A percentile compares a stretch with the other conserved stretches of the same genome.
Conservation (phyloP, 805 yeast species). For the Kodamaea nitidulidarum region DNA sequence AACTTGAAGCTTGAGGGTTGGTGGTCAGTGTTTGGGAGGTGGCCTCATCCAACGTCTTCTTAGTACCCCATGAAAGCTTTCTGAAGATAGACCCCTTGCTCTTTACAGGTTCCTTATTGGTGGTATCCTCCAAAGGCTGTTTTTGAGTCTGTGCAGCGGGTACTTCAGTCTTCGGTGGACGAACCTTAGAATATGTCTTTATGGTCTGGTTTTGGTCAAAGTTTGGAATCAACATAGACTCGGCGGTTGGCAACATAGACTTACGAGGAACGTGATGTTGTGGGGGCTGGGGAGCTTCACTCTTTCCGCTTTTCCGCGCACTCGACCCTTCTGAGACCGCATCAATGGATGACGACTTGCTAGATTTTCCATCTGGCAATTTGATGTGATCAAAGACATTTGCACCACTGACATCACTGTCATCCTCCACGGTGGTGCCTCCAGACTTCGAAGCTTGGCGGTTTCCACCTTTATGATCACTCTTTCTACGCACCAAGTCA, state of each 20-base stretch:
- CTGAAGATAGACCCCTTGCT: slow-evolving; percentile 42
- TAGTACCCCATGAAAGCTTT: slow-evolving; percentile 49
- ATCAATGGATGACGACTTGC: slow-evolving; percentile 9
- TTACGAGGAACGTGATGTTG: slow-evolving; percentile 10
- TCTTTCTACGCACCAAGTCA: slow-evolving; percentile 14
- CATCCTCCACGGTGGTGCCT: slow-evolving; percentile 18
- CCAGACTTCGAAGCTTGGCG: slow-evolving; percentile 9
- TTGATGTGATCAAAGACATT: slow-evolving; percentile 44
- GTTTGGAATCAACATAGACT: slow-evolving; percentile 34
- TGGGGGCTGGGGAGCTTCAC: slow-evolving; percentile 6
- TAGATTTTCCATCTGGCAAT: slow-evolving; percentile 42
- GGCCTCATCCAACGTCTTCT: slow-evolving; percentile 31
- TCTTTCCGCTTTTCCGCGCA: background rate
- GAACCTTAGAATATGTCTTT: slow-evolving; percentile 22
- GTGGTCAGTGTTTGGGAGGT: background rate
- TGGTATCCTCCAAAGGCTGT: slow-evolving; percentile 35
- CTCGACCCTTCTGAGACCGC: background rate
- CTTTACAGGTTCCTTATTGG: slow-evolving; percentile 25
- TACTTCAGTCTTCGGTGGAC: slow-evolving; percentile 17
- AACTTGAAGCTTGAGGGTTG: background rate
- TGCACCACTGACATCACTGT: slow-evolving; percentile 17
- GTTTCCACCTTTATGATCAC: slow-evolving; percentile 8
- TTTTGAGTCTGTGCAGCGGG: slow-evolving; percentile 16
- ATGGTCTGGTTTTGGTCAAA: slow-evolving; percentile 8
- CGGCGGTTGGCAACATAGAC: slow-evolving; percentile 32